Conservation (phyloP, 2,329 filamentous ascomycete genomes). For the Colletotrichum sp. region DNA sequence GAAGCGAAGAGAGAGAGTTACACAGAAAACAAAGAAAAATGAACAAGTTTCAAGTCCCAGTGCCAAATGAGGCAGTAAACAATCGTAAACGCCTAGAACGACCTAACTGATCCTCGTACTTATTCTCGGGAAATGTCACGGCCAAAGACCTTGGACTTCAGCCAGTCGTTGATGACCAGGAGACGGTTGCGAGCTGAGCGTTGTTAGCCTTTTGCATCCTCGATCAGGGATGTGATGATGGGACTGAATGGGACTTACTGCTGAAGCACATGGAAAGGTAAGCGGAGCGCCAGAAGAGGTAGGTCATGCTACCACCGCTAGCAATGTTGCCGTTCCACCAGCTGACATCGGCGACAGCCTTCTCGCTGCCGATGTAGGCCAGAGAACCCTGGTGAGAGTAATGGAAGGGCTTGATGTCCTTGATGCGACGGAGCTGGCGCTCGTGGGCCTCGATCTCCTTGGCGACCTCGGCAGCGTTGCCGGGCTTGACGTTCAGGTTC, state of each 20-base stretch:
- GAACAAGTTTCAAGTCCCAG: constrained; percentile 3
- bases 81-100: constrained; percentile 8
- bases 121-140: constrained; percentile 91
- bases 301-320: constrained; percentile 90
- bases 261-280: constrained; percentile 99
- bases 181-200: constrained; percentile 85
- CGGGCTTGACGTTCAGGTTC: constrained; percentile 63
- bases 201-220: constrained; percentile 14
- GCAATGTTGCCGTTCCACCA: constrained; percentile 98
- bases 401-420: constrained; percentile 96
- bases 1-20: background rate
- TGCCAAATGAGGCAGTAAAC: background rate
- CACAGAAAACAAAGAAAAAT: constrained; percentile 1
- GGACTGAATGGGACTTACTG: constrained; percentile 79
- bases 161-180: constrained; percentile 91
- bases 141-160: constrained; percentile 96
- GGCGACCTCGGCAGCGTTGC: constrained; percentile 70
- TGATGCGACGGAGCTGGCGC: constrained; percentile 85
- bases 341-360: constrained; percentile 94
- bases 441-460: constrained; percentile 84
- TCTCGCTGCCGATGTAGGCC: constrained; percentile 97
- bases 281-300: constrained; percentile 97
- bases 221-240: background rate
- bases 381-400: constrained; percentile 97
- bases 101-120: constrained; percentile 64